A percentile compares a stretch with the other conserved stretches of the same genome.
Evolutionary conservation across 208 protist species (phyloP).

Genomic region (Angomonas ambiguus): DNA sequence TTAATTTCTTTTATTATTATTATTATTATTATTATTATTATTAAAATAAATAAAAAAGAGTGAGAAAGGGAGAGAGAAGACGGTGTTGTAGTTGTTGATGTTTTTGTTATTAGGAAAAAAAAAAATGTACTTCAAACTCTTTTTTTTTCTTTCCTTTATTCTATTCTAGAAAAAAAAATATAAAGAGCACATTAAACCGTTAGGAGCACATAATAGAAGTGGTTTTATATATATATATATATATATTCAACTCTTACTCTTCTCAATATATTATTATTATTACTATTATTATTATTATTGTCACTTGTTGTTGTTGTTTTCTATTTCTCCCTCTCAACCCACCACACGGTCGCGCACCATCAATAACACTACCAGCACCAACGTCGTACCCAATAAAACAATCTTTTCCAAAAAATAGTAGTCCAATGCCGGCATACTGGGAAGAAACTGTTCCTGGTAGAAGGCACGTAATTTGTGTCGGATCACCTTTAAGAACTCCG

Average conservation of each 20-base stretch:
- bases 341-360: background rate
- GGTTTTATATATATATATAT: background rate
- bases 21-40: slow-evolving; percentile 2
- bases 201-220: background rate
- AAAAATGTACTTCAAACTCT: background rate
- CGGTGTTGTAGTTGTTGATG: no score
- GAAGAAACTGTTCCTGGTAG: background rate
- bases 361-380: background rate
- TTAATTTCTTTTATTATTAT: background rate
- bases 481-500: background rate
- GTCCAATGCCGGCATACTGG: background rate
- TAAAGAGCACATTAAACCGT: slow-evolving; percentile 5
- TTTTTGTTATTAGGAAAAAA: no score
- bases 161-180: slow-evolving; percentile 3
- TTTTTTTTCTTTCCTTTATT: background rate
- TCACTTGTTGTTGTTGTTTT: background rate
- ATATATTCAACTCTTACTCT: background rate
- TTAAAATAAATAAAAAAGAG: background rate
- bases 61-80: background rate
- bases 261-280: slow-evolving; percentile 1
- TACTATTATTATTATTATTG: slow-evolving; percentile 1
- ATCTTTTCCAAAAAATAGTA: background rate
- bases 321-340: no score
- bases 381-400: slow-evolving; percentile 3
- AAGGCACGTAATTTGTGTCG: background rate